These are phyloP conservation scores for Globisporangium paroecandrum DNA, from an alignment of 352 stramenopile species.

Conservation along the genomic window DNA sequence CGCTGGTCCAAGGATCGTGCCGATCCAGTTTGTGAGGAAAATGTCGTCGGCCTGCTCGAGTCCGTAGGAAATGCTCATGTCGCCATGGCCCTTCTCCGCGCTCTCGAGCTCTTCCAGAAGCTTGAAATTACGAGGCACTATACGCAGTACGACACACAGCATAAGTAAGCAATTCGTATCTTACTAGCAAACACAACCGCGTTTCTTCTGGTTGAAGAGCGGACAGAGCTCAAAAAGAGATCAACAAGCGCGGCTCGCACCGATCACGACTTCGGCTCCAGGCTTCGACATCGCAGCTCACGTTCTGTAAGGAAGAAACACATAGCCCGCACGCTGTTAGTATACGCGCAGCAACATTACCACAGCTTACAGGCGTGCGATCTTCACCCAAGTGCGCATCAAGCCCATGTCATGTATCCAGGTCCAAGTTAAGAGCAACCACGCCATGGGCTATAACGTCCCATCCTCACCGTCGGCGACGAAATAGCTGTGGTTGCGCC, in stretches of 20 bases:
- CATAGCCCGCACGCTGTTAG: neutral
- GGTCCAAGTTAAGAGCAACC: neutral
- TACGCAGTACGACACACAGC: neutral
- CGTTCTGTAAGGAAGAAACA: neutral
- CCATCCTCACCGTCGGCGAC: neutral
- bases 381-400: neutral
- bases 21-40: slow-evolving; percentile 98
- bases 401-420: neutral
- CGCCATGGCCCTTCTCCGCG: slow-evolving; percentile 90
- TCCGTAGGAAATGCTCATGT: slow-evolving; percentile 94
- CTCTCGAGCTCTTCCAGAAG: slow-evolving; percentile 91
- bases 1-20: slow-evolving; percentile 94
- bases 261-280: slow-evolving; percentile 76
- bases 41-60: slow-evolving; percentile 96
- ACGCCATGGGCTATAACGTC: neutral
- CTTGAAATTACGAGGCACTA: slow-evolving; percentile 93
- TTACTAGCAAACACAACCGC: neutral
- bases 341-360: neutral
- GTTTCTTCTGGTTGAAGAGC: neutral
- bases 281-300: slow-evolving; percentile 56
- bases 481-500: neutral
- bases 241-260: slow-evolving; percentile 22
- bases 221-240: neutral
- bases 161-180: neutral
- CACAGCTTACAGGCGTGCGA: neutral